Conservation (phyloP, 805 yeast genomes). For the Wickerhamomyces bovis region DNA sequence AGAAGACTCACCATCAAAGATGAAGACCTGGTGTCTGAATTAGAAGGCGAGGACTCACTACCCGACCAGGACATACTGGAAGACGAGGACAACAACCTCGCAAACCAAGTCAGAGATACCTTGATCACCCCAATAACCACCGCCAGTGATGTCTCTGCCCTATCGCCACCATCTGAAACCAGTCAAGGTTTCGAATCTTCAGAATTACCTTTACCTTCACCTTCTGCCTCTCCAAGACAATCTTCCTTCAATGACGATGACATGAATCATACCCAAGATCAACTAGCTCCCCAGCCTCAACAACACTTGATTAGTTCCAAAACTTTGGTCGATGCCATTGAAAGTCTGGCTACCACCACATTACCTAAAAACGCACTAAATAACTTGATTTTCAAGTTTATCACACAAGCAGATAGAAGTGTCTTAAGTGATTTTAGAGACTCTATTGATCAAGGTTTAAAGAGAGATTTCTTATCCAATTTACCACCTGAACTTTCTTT, state of each 20-base stretch:
- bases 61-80: conserved; percentile 2
- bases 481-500: conserved; percentile 73
- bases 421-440: conserved; percentile 56
- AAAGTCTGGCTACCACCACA: conserved; percentile 8
- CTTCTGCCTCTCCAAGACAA: conserved; percentile 56
- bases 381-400: conserved; percentile 45
- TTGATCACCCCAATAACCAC: background rate
- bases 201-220: conserved; percentile 62
- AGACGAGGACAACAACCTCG: conserved; percentile 18
- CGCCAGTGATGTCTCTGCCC: background rate
- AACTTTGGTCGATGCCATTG: conserved; percentile 10
- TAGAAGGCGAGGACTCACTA: conserved; percentile 2
- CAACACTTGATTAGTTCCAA: conserved; percentile 1
- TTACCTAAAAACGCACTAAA: conserved; percentile 42
- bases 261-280: conserved; percentile 3
- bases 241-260: conserved; percentile 18
- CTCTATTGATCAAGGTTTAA: conserved; percentile 47
- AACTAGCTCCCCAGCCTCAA: background rate
- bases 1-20: conserved; percentile 13
- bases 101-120: conserved; percentile 13
- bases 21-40: conserved; percentile 5
- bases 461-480: conserved; percentile 63
- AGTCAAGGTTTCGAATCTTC: conserved; percentile 2
- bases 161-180: background rate
- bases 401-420: conserved; percentile 53